Evolutionary conservation across 2,329 filamentous ascomycete genomes (phyloP).

Genomic region (Aspergillus chevalieri): DNA sequence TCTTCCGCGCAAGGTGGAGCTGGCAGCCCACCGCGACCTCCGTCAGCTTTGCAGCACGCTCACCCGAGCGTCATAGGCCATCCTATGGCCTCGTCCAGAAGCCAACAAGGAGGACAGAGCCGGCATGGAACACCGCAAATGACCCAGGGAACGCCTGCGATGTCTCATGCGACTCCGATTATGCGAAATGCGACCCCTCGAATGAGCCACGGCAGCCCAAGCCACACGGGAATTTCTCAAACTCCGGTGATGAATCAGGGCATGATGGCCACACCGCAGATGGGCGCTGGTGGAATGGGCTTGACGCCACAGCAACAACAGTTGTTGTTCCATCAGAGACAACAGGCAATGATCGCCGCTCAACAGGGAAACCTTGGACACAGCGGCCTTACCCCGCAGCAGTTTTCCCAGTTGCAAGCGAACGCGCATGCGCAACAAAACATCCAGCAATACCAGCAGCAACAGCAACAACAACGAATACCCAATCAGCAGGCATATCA

Average conservation of each 20-base stretch:
- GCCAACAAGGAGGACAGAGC: conserved; percentile 40
- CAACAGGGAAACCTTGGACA: conserved; percentile 31
- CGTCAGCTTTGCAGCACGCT: conserved; percentile 42
- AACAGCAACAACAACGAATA: conserved; percentile 31
- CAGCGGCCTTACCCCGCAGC: conserved; percentile 35
- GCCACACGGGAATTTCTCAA: conserved; percentile 32
- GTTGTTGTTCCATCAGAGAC: conserved; percentile 31
- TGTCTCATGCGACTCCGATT: conserved; percentile 43
- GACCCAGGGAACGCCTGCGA: conserved; percentile 40
- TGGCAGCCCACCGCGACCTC: conserved; percentile 41
- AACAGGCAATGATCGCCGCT: conserved; percentile 33
- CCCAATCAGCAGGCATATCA: conserved; percentile 31
- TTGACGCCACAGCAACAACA: conserved; percentile 39
- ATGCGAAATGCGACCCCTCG: conserved; percentile 44
- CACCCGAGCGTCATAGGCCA: conserved; percentile 42
- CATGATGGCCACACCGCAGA: conserved; percentile 36
- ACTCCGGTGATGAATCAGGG: conserved; percentile 42
- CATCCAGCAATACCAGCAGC: conserved; percentile 38
- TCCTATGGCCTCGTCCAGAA: conserved; percentile 40
- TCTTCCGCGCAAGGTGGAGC: conserved; percentile 38
- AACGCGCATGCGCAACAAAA: conserved; percentile 43
- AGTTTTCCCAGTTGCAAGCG: conserved; percentile 37
- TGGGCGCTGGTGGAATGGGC: conserved; percentile 27
- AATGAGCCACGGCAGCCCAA: conserved; percentile 43
- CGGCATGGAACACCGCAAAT: conserved; percentile 45